A percentile compares a stretch with the other conserved stretches of the same genome.
Conservation (phyloP, 768 basidiomycete species). For the Xerocomellus chrysenteron region DNA sequence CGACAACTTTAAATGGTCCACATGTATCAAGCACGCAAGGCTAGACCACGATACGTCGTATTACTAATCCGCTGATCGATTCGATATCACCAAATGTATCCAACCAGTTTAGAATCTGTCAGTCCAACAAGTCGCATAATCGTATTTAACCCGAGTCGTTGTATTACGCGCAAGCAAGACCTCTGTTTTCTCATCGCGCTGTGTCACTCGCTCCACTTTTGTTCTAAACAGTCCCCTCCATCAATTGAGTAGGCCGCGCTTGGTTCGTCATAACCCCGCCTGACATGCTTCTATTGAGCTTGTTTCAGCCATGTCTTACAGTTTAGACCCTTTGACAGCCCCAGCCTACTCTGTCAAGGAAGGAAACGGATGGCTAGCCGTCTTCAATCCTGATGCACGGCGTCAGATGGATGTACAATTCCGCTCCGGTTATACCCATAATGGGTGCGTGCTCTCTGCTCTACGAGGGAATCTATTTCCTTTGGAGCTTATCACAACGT, state of each 20-base stretch:
- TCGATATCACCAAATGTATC: constrained; percentile 14
- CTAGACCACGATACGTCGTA: constrained; percentile 1
- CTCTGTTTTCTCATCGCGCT: neutral
- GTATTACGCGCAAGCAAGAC: neutral
- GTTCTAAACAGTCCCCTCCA: neutral
- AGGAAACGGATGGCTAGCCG: constrained; percentile 51
- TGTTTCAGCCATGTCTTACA: constrained; percentile 20
- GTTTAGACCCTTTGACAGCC: constrained; percentile 28
- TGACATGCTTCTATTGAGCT: constrained; percentile 7
- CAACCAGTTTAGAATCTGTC: constrained; percentile 9
- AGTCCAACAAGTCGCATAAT: constrained; percentile 3
- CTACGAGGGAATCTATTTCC: constrained; percentile 2
- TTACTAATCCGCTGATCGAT: neutral
- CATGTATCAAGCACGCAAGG: neutral
- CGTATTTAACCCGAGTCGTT: neutral
- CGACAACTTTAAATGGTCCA: constrained; percentile 3
- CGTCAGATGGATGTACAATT: constrained; percentile 53
- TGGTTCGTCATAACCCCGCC: neutral
- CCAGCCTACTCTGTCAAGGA: constrained; percentile 40
- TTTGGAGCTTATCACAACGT: constrained; percentile 8
- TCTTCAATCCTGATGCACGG: constrained; percentile 49
- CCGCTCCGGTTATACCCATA: constrained; percentile 76
- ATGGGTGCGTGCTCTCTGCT: constrained; percentile 55
- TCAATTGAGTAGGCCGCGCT: constrained; percentile 2
- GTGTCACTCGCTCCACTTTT: neutral